Evolutionary conservation across 1,139 yeast genomes (phyloP).

Genomic region (Candida glucosophila): DNA sequence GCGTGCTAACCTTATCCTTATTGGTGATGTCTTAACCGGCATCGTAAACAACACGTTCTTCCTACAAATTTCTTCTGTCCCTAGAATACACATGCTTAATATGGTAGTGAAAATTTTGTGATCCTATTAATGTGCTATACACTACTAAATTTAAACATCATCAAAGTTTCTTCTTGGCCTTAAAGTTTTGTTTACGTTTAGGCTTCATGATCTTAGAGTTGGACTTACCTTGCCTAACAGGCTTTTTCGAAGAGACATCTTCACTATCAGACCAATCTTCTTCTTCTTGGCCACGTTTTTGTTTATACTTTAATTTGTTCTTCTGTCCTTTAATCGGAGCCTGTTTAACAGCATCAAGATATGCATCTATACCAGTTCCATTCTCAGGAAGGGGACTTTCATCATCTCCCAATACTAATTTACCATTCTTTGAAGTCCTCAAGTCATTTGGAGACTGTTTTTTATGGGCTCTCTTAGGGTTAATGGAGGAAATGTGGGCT

Average conservation of each 20-base stretch:
- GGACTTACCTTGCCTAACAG: conserved; percentile 8
- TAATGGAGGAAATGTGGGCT: conserved; percentile 81
- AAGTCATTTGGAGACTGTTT: too few species aligned
- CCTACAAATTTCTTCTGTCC: too few species aligned
- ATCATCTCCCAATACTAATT: conserved; percentile 41
- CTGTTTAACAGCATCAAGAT: conserved; percentile 84
- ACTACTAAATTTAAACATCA: conserved; percentile 1
- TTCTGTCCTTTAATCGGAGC: conserved; percentile 92
- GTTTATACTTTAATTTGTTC: conserved; percentile 81
- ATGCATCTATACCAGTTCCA: conserved; percentile 72
- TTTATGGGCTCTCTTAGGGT: conserved; percentile 51
- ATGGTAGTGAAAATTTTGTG: too few species aligned
- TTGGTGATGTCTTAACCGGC: conserved; percentile 13
- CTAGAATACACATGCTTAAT: too few species aligned
- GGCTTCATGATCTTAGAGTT: conserved; percentile 29
- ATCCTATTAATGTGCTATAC: background rate
- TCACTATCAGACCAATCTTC: conserved; percentile 50
- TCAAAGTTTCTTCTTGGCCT: conserved; percentile 51
- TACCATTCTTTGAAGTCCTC: conserved; percentile 44
- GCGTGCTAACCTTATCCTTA: conserved; percentile 71
- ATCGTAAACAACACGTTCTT: too few species aligned
- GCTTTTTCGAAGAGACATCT: conserved; percentile 9
- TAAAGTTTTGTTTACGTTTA: conserved; percentile 46
- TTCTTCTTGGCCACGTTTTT: conserved; percentile 44
- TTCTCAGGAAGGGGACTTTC: conserved; percentile 38